A percentile compares a stretch with the other conserved stretches of the same genome.
Conservation (phyloP, 2,329 filamentous ascomycete genomes). For the Mariannaea elegans region DNA sequence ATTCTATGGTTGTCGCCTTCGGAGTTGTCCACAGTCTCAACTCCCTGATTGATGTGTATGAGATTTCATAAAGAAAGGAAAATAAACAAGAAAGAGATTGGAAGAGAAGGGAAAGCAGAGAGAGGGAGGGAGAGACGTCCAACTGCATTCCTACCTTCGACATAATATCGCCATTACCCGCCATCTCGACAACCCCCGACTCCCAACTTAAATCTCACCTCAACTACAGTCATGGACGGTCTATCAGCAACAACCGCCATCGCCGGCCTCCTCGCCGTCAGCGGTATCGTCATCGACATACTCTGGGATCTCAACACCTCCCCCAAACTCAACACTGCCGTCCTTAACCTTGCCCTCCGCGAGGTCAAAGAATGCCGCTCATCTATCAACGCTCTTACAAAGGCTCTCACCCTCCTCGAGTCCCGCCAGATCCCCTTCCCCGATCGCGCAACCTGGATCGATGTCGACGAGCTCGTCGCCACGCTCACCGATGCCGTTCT, state of each 20-base stretch:
- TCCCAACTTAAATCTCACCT: not conserved
- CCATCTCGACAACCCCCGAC: not conserved
- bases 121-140: slow-evolving; percentile 1
- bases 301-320: slow-evolving; percentile 47
- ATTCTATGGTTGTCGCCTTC: not conserved
- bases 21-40: not conserved
- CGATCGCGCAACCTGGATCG: slow-evolving; percentile 48
- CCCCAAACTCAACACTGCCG: slow-evolving; percentile 37
- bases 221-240: slow-evolving; percentile 25
- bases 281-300: slow-evolving; percentile 45
- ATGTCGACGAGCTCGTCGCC: slow-evolving; percentile 46
- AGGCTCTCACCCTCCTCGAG: slow-evolving; percentile 46
- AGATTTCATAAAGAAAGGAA: not conserved
- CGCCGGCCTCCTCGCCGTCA: slow-evolving; percentile 48
- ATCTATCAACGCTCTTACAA: slow-evolving; percentile 48
- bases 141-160: not conserved
- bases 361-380: slow-evolving; percentile 50
- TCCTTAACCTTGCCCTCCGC: slow-evolving; percentile 44
- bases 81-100: slow-evolving; percentile 1
- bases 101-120: not conserved
- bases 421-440: slow-evolving; percentile 46
- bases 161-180: not conserved
- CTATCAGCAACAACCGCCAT: slow-evolving; percentile 49
- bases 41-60: not conserved
- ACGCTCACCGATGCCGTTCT: slow-evolving; percentile 49